Base-by-base conservation (phyloP, 2,329 filamentous ascomycete species). In the Leptographium flavum region DNA sequence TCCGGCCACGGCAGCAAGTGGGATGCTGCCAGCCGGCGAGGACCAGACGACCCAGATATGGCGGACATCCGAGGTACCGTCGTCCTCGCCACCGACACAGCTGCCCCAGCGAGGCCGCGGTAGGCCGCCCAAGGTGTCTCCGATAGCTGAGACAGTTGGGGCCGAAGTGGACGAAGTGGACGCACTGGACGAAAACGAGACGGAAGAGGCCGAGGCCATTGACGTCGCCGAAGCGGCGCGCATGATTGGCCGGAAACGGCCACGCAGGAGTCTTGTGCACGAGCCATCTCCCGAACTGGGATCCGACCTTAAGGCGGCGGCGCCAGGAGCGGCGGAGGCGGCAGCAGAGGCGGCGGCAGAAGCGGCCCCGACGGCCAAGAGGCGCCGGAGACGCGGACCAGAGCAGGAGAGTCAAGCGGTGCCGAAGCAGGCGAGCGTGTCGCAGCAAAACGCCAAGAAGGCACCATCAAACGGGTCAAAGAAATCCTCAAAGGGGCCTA, bases 201-300 rank as follows among this genome's bases (percentile, higher is more conserved):
- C 21, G 14, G 57, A 63, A 10, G 57, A 62, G 40, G 69, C 67
- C 1, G 62, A 71, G 42, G 66, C 70, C 39, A 62, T 73, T 15
- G 57, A 61, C 32, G 64, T 57, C 3, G 49, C 55, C 5, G 66
- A 72, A 50, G 66, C 67, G 4, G 69, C 70, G 3, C 53, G 56
- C 45, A 51, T 47, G 1, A 54, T 72, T 8, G 63, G 66, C 7
- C 61, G 56, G 43, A 74, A 71, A 50, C 66, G 68, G 1, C 60
- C 58, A 3, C 63, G 67, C 36, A 52, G 54, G 14, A 66, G 62
- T 47, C 49, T 21, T 7, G 45, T 56, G 3, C 57, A 56, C 22
- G 58, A 57, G n/a, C 58, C 53, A 3, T 69, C 68, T 0, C 63
- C 66, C 2, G 67, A 70, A 38, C 57, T 65, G 3, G 63, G 65